Evolutionary conservation across 2,329 filamentous ascomycete species (phyloP), one percentile per base, ranked within the genome.

Genomic region (Aspergillus glaucus): DNA sequence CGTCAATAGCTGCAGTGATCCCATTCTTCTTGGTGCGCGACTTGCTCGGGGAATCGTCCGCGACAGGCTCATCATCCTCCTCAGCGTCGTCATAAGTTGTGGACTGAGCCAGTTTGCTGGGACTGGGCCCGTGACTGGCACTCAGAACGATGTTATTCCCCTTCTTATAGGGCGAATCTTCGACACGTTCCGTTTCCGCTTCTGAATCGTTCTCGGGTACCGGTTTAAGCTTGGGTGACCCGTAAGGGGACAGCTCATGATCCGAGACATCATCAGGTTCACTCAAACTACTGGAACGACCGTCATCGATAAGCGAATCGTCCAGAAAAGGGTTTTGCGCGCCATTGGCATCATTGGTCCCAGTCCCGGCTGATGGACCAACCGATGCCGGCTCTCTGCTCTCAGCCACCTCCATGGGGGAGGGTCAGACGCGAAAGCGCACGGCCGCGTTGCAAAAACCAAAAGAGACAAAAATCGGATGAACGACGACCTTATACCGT

Each of bases 121-220:
- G 87, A 47, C 84, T 89, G 56, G 79, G 80, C 59, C 86, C 82
- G 55, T 81, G 61, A 48, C 72, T 78, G n/a, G 77, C 76, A 62
- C 77, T 80, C 54, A 85, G 68, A 40, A 84, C 75, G 8, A 86
- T 79, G 59, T 85, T 79, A 59, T 79, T 77, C 59, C 81, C 78
- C 37, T 40, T 40, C 43, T 77, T 87, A 54, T 82, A 81, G 15
- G 91, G 90, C n/a, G 89, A 95, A 62, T 87, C 84, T 63, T 93
- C 93, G 51, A 98, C 79, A 50, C 93, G 85, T 71, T 96, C 91
- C 1, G 92, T 97, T 71, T 96, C 92, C 30, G 92, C 92, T 70
- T 97, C 92, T 3, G 91, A 86, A 59, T 87, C 84, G 48, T 79
- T 78, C 46, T 84, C 80, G 28, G 82, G 81, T 50, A 81, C 75